Base-by-base conservation (phyloP, 2,329 filamentous ascomycete species). In the Phyllosticta citrichinensis region DNA sequence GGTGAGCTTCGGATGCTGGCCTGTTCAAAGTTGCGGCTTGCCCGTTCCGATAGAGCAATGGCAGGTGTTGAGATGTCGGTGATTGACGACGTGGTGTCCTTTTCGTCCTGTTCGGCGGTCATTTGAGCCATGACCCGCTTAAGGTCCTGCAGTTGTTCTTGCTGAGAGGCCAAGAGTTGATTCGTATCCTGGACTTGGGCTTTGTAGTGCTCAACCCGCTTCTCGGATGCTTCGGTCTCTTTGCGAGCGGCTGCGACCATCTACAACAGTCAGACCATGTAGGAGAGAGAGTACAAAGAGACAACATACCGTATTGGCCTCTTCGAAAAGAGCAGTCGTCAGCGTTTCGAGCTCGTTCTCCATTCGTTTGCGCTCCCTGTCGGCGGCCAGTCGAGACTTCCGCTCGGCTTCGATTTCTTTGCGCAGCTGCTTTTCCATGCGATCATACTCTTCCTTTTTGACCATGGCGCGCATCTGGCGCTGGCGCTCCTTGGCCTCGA, bases 71-170 rank as follows among this genome's bases (percentile, higher is more conserved):
- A 85, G 19, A 76, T 73, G 10, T 89, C 88, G n/a, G 85, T 81
- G 61, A 83, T 83, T 53, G 81, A 85, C 11, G 55, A 40, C 22
- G 60, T 56, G 3, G 56, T 56, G 56, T 86, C 82, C 65, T 83
- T 81, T 66, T 95, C 88, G 66, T 94, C 89, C 63, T 81, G 82
- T 66, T 90, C 85, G 12, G 83, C 80, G 24, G 81, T 83, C 85
- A 97, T 89, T 67, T 87, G 86, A 74, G 96, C 91, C 85, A 99
- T 90, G 64, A 97, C 91, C 20, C 83, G 80, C 75, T 99, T 99
- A 64, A 99, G 83, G 73, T 97, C 89, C 2, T 88, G 82, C 2
- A 99, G 80, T 72, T 99, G 94, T 73, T 97, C 92, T 71, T 96
- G 92, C 68, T 97, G 91, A 0, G 90, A 96, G 62, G 85, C 86